Conservation (phyloP, 1,284 basidiomycete species). For the Apiotrichum laibachii region DNA sequence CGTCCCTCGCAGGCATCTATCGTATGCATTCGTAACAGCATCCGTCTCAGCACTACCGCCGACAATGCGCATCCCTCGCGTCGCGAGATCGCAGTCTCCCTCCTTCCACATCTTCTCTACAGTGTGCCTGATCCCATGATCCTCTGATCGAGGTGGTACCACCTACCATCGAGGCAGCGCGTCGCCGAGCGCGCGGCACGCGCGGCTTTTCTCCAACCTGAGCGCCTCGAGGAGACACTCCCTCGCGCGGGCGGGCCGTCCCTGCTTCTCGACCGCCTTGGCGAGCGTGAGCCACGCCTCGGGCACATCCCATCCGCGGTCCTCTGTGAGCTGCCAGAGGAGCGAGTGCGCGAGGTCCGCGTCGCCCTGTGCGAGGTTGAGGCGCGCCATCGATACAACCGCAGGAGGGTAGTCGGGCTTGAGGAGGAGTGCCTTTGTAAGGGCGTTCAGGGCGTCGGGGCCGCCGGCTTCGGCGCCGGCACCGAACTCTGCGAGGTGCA, state of each 20-base stretch:
- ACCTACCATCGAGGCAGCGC: constrained; percentile 24
- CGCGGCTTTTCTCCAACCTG: constrained; percentile 62
- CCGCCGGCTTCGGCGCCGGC: constrained; percentile 50
- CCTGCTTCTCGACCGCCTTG: constrained; percentile 71
- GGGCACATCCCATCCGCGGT: constrained; percentile 74
- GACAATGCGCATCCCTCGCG: too few relatives aligned
- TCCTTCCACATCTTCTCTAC: too few relatives aligned
- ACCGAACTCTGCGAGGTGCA: constrained; percentile 56
- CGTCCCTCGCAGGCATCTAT: too few relatives aligned
- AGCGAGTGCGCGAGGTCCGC: constrained; percentile 68
- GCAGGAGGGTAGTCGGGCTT: constrained; percentile 71
- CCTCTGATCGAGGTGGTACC: not conserved
- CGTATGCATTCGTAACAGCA: too few relatives aligned
- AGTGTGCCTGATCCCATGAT: too few relatives aligned
- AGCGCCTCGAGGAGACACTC: constrained; percentile 74
- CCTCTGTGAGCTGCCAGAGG: constrained; percentile 53
- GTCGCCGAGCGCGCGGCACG: constrained; percentile 38
- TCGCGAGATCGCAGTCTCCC: too few relatives aligned
- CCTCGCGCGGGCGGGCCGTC: constrained; percentile 63
- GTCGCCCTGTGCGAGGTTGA: constrained; percentile 60
- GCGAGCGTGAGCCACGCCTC: constrained; percentile 90
- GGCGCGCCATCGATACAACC: constrained; percentile 68
- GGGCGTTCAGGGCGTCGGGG: constrained; percentile 49
- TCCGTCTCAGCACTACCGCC: too few relatives aligned
- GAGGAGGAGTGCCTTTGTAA: constrained; percentile 80